Base-by-base conservation (phyloP, 768 basidiomycete species). In the Termitomyces sp. region DNA sequence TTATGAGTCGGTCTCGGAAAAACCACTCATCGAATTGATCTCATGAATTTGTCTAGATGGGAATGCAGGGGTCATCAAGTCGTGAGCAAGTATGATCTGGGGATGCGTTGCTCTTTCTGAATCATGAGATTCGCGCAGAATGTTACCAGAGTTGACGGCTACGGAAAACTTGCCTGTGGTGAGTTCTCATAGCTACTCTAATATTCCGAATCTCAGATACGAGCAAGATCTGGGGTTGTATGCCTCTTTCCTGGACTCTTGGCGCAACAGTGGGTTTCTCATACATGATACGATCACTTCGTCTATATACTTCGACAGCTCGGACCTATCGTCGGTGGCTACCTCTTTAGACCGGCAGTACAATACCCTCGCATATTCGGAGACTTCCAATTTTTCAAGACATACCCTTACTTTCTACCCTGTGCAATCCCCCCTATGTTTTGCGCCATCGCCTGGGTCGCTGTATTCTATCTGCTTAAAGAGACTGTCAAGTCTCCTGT, bases 11-110 rank as follows among this genome's bases (percentile, higher is more conserved):
- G 59, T 60, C 75, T 65, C 15, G 20, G 56, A 57, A 36, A 36
- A 31, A 25, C 4, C 34, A 40, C 3, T 34, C 8, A 17, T 8
- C 31, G 38, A 37, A 34, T 45, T 46, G 25, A 5, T 38, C 52
- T 55, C 14, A 56, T 57, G 56, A 45, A 53, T 47, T 10, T 58
- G 11, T 42, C 8, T 62, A 79, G 81, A 79, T 71, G 82, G 81
- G 47, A 82, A 90, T 62, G 81, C 86, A 52, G 87, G 89, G 1
- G 83, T 91, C 7, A 81, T 89, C 51, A 91, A 90, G 70, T 80
- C 78, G 80, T 65, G 38, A 55, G 56, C 46, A 48, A 36, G 20
- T 29, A 7, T 36, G 2, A 36, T 32, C 14, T 49, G 10, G 7
- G 5, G 4, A 46, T 36, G 4, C 11, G 14, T 17, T 10, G 4